Base-by-base conservation (phyloP, 345 rosid genomes). In the Dimocarpus longan region DNA sequence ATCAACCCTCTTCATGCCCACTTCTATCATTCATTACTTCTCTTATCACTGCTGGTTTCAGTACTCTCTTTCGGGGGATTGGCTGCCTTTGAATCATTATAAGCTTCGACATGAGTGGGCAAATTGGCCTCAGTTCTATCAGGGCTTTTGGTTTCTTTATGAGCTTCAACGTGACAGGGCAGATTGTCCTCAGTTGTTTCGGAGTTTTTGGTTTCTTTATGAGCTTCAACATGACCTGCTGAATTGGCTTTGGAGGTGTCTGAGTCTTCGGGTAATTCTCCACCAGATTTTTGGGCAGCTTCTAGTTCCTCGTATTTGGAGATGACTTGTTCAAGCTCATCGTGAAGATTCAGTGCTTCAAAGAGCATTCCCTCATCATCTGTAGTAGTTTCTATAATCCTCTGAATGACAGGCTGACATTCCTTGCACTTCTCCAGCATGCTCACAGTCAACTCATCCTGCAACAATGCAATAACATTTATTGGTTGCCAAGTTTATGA, bases 381-480 rank as follows among this genome's bases (percentile, higher is more conserved):
- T 12, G 81, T 83, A 50, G 93, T 92, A 86, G 90, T 88, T 80
- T 94, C 91, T 84, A 94, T 87, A 79, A 94, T 85, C 86, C 89
- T 85, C 56, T 92, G 90, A 80, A 94, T 86, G 74, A 84, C 78
- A 8, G 93, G 90, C 70, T 88, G 94, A 0, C 90, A 89, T 68
- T 90, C 91, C 86, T 87, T 94, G 87, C 94, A 92, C 78, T 94
- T 91, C 87, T 90, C 95, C 85, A 92, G 54, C 86, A 94, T 48
- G 87, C 91, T 89, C 71, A 81, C 84, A 21, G 84, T 86, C 66
- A 93, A 79, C 66, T 94, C 98, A 32, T 91, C 97, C 94, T 94
- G 86, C 76, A 84, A 62, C 76, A 84, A 84, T 50, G 28, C 37
- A 32, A 50, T 11, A 68, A 68, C 19, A 40, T 69, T 68, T 15